Conservation (phyloP, 139 green algal species). For the Eudorina sp. region DNA sequence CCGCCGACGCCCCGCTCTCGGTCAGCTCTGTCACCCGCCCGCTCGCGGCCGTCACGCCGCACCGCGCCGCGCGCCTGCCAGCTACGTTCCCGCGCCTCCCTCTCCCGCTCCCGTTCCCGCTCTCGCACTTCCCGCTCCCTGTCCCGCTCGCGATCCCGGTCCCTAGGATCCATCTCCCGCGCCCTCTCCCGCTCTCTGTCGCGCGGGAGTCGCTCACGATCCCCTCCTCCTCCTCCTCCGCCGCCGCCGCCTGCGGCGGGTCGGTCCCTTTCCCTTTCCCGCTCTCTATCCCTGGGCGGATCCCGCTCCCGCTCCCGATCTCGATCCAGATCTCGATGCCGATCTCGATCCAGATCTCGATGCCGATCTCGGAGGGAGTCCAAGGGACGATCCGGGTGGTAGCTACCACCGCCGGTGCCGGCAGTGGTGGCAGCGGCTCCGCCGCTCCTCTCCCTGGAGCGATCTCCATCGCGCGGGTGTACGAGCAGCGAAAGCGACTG, state of each 20-base stretch:
- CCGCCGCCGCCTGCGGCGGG: background rate
- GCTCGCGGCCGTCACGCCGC: constrained; percentile 27
- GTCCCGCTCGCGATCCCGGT: background rate
- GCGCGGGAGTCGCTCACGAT: background rate
- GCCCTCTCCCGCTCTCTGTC: background rate
- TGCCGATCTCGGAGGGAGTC: background rate
- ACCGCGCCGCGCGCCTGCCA: constrained; percentile 30
- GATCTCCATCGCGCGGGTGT: background rate
- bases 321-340: background rate
- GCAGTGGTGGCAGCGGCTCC: background rate
- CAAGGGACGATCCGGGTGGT: background rate
- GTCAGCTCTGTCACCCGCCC: background rate
- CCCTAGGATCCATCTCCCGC: background rate
- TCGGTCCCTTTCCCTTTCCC: no score
- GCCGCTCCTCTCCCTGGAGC: background rate
- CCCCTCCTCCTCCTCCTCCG: background rate
- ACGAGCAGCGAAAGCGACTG: background rate
- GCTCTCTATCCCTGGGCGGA: background rate
- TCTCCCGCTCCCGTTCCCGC: constrained; percentile 28
- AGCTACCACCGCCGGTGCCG: background rate
- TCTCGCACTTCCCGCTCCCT: constrained; percentile 25
- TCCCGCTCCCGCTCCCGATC: background rate
- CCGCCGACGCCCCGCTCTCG: constrained; percentile 10
- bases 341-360: background rate
- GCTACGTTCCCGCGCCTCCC: constrained; percentile 45